Evolutionary conservation across 768 basidiomycete genomes (phyloP), one percentile per base, ranked within the genome.

Genomic region (Naganishia friedmannii): DNA sequence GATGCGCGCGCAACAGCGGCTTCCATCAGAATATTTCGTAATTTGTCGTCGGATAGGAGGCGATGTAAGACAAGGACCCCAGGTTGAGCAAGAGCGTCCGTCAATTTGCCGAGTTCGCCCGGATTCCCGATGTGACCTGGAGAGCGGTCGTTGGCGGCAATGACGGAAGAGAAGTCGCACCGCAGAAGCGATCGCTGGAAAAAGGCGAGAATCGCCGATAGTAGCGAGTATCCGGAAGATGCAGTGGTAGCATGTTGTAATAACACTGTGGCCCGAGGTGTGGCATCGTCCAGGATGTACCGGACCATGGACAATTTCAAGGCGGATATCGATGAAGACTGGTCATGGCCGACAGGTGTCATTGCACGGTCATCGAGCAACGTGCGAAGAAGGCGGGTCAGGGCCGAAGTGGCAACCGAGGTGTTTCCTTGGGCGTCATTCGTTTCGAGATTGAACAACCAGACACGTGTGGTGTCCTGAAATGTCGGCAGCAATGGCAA

Each of bases 221-320:
- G 29, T 26, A 70, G 23, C 2, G 69, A 26, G 29, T 65, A 65
- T 12, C 60, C 58, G 37, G 58, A 48, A 21, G 13, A 2, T 10
- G 63, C 32, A 10, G 60, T 63, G 32, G 48, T 53, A 29, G 65
- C 53, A 26, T 45, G 37, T 48, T 71, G 70, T n/a, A 66, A 28
- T 55, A 71, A 29, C 13, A 31, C 31, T 19, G 46, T 58, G 29
- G 51, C 29, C 4, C 32, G 23, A n/a, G 46, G 29, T 28, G 57
- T 53, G 34, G 31, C 66, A 32, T 68, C 70, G 19, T 67, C 58
- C 17, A 71, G 32, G 23, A 71, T 57, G 42, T 71, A 71, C 21
- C 56, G 66, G 26, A 66, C 48, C 66, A 68, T 68, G 10, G 53
- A 46, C 26, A 17, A 26, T 34, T 56, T 57, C 17, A 71, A 31